A percentile compares a stretch with the other conserved stretches of the same genome.
Evolutionary conservation across 176 grass and related monocot genomes (phyloP).

Genomic region (Hsuehochloa calcarea): DNA sequence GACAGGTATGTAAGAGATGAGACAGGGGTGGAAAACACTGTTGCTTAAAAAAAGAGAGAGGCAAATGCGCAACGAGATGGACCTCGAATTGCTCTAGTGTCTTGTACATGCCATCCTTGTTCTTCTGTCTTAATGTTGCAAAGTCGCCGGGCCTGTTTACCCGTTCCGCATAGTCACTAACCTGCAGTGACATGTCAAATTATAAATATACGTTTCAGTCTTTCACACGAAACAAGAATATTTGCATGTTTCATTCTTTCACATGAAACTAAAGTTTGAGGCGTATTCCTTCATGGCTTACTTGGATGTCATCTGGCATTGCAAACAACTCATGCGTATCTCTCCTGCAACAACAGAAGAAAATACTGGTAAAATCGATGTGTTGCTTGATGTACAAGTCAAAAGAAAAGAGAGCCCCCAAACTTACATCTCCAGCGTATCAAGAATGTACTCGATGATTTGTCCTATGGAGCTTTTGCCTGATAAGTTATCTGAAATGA

Average conservation of each 20-base stretch:
- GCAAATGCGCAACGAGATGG: background rate
- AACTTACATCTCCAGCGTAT: slow-evolving; percentile 57
- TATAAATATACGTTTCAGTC: background rate
- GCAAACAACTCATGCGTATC: slow-evolving; percentile 61
- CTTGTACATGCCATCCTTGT: slow-evolving; percentile 65
- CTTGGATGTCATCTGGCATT: slow-evolving; percentile 70
- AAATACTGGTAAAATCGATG: background rate
- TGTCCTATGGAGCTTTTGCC: slow-evolving; percentile 16
- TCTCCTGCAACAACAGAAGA: slow-evolving; percentile 42
- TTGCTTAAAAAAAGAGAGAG: background rate
- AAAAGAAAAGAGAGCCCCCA: background rate
- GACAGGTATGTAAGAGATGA: background rate
- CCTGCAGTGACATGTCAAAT: slow-evolving; percentile 24
- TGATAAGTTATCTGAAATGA: slow-evolving; percentile 29
- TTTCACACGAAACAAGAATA: background rate
- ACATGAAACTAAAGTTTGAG: background rate
- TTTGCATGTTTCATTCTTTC: background rate
- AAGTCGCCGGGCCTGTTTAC: slow-evolving; percentile 62
- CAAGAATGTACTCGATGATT: slow-evolving; percentile 63
- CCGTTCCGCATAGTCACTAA: slow-evolving; percentile 49
- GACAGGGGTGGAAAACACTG: too few species aligned
- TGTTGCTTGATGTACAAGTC: background rate
- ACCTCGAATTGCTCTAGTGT: slow-evolving; percentile 73
- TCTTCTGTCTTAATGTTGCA: slow-evolving; percentile 68
- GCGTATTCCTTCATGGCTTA: background rate